These are phyloP conservation scores for Amylostereum areolatum DNA, from an alignment of 1,284 basidiomycete species.

Conservation along the genomic window DNA sequence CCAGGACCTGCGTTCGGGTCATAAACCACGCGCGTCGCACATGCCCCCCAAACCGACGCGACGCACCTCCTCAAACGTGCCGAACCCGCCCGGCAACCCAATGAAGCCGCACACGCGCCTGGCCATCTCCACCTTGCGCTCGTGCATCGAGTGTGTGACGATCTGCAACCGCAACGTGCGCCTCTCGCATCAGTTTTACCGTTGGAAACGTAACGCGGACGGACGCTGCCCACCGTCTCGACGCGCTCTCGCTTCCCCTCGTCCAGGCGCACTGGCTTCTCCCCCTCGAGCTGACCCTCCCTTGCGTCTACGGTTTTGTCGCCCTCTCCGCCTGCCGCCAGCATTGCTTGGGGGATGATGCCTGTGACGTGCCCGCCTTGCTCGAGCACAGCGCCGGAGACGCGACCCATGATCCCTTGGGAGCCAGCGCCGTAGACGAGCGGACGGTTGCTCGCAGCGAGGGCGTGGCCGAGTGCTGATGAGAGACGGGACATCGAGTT, in stretches of 20 bases:
- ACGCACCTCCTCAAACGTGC: conserved; percentile 84
- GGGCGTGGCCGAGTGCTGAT: conserved; percentile 66
- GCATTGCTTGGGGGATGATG: conserved; percentile 75
- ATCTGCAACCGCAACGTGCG: conserved; percentile 40
- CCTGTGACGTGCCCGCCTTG: conserved; percentile 77
- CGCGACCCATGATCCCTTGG: conserved; percentile 82
- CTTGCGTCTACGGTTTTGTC: conserved; percentile 33
- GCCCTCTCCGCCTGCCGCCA: conserved; percentile 55
- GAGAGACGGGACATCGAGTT: no score
- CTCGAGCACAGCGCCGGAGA: conserved; percentile 65
- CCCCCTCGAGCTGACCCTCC: conserved; percentile 3
- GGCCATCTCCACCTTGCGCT: conserved; percentile 88
- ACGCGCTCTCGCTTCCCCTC: conserved; percentile 41
- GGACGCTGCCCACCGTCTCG: conserved; percentile 44
- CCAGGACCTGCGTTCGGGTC: conserved; percentile 73
- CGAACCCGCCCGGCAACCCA: conserved; percentile 86
- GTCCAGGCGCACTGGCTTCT: conserved; percentile 28
- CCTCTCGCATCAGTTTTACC: no score
- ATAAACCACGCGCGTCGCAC: no score
- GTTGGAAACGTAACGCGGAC: no score
- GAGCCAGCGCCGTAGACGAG: conserved; percentile 87
- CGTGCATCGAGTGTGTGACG: conserved; percentile 86
- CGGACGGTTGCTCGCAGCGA: conserved; percentile 58
- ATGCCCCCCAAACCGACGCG: no score
- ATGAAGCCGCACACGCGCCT: conserved; percentile 74